Evolutionary conservation across 1,284 basidiomycete species (phyloP).

Genomic region (Pterulicium gracile): DNA sequence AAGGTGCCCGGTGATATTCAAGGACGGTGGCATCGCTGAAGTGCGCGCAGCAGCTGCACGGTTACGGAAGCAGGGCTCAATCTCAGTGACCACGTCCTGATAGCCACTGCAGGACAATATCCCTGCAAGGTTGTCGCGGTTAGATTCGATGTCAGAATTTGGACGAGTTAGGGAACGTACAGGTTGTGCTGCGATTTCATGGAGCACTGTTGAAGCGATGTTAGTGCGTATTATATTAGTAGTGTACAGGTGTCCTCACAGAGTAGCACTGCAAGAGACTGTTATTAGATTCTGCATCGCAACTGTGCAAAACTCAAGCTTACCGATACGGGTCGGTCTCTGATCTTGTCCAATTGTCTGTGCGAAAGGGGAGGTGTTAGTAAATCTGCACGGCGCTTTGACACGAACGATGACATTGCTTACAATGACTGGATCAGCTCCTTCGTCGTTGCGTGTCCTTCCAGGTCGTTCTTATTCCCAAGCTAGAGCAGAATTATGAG

Average conservation of each 20-base stretch:
- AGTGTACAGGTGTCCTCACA: no score
- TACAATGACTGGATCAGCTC: conserved; percentile 83
- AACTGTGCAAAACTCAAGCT: conserved; percentile 20
- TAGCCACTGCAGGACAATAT: conserved; percentile 68
- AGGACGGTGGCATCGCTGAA: no score
- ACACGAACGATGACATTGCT: no score
- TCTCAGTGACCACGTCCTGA: conserved; percentile 50
- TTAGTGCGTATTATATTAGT: no score
- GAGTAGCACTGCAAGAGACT: conserved; percentile 59
- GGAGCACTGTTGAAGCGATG: conserved; percentile 53
- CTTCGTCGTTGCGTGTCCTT: conserved; percentile 71
- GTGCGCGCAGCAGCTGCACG: no score
- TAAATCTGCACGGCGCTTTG: conserved; percentile 23
- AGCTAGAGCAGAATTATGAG: conserved; percentile 33
- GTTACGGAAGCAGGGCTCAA: neutral
- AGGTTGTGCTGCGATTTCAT: conserved; percentile 94
- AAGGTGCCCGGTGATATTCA: no score
- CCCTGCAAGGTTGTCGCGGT: conserved; percentile 25
- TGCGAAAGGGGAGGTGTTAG: conserved; percentile 5
- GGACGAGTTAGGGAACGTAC: conserved; percentile 26
- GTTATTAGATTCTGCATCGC: conserved; percentile 3
- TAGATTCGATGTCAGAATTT: neutral
- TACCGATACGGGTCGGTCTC: conserved; percentile 79
- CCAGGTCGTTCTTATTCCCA: conserved; percentile 93
- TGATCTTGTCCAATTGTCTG: conserved; percentile 75